These are phyloP conservation scores for Boletellus ananiceps DNA, from an alignment of 768 basidiomycete species.

Conservation along the genomic window DNA sequence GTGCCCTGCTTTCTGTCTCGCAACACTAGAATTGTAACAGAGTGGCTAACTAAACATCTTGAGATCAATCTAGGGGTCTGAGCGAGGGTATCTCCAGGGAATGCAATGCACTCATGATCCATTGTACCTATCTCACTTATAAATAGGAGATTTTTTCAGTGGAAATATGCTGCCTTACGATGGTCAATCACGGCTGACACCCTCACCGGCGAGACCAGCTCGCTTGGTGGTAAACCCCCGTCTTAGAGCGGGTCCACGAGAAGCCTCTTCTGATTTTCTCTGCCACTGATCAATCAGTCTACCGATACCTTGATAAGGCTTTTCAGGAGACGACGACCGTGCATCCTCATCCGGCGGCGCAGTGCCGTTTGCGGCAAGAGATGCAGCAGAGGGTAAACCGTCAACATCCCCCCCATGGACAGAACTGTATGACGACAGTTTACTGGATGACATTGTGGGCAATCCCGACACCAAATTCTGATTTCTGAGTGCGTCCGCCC, in stretches of 20 bases:
- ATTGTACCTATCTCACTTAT: conserved; percentile 2
- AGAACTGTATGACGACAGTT: conserved; percentile 12
- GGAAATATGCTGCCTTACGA: conserved; percentile 10
- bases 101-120: background rate
- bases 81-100: background rate
- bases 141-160: conserved; percentile 6
- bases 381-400: conserved; percentile 19
- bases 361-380: conserved; percentile 7
- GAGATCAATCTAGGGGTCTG: conserved; percentile 7
- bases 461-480: conserved; percentile 22
- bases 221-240: conserved; percentile 41
- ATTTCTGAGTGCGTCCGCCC: conserved; percentile 7
- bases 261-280: conserved; percentile 60
- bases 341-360: conserved; percentile 23
- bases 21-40: background rate
- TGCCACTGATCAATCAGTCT: conserved; percentile 88
- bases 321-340: conserved; percentile 66
- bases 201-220: conserved; percentile 30
- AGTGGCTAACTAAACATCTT: background rate
- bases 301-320: conserved; percentile 77
- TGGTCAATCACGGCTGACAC: conserved; percentile 18
- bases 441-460: conserved; percentile 21
- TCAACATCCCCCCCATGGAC: conserved; percentile 21
- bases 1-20: background rate
- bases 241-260: conserved; percentile 32